phyloP scores from a whole-genome alignment of 2,329 filamentous ascomycete genomes.

The Fusarium pseudonygamai region DNA sequence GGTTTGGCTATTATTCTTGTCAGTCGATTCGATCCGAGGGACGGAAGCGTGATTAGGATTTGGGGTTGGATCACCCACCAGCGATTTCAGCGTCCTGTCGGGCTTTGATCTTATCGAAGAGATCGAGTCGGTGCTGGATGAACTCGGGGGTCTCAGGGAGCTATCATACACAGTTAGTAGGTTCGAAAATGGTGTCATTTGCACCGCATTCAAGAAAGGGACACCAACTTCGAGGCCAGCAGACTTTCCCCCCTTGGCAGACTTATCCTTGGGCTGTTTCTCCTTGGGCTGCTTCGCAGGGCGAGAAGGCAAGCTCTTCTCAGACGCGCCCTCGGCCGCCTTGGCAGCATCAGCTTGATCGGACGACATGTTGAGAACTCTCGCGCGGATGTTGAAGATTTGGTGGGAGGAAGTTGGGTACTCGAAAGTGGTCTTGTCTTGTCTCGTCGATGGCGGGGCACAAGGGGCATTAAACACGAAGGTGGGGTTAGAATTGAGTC shows the following conservation, averaged over 20 bases:
- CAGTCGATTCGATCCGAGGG: conserved; percentile 29
- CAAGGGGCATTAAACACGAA: conserved; percentile 45
- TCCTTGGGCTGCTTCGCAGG: conserved; percentile 52
- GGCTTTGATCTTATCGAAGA: conserved; percentile 91
- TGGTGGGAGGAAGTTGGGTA: conserved; percentile 42
- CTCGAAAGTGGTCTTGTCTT: conserved; percentile 28
- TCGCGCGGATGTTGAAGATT: conserved; percentile 30
- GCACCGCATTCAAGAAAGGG: conserved; percentile 5
- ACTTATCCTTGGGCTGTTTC: conserved; percentile 46
- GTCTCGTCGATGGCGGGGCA: conserved; percentile 42
- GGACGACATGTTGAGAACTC: conserved; percentile 49
- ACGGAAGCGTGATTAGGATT: background rate
- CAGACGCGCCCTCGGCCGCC: conserved; percentile 47
- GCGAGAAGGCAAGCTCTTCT: conserved; percentile 48
- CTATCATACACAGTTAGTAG: conserved; percentile 41
- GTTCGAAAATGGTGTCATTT: background rate
- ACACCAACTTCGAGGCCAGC: conserved; percentile 60
- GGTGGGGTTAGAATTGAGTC: conserved; percentile 50
- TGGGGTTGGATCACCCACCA: conserved; percentile 44
- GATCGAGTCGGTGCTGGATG: conserved; percentile 81
- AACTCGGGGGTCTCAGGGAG: conserved; percentile 71
- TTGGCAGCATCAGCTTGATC: conserved; percentile 50
- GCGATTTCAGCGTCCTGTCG: conserved; percentile 79
- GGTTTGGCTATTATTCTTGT: conserved; percentile 65
- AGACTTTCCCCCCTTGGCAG: conserved; percentile 67